Percentiles rank a stretch among this genome's conserved stretches.
Conservation (phyloP, 2,329 filamentous ascomycete species). For the Pseudocercospora cruenta region DNA sequence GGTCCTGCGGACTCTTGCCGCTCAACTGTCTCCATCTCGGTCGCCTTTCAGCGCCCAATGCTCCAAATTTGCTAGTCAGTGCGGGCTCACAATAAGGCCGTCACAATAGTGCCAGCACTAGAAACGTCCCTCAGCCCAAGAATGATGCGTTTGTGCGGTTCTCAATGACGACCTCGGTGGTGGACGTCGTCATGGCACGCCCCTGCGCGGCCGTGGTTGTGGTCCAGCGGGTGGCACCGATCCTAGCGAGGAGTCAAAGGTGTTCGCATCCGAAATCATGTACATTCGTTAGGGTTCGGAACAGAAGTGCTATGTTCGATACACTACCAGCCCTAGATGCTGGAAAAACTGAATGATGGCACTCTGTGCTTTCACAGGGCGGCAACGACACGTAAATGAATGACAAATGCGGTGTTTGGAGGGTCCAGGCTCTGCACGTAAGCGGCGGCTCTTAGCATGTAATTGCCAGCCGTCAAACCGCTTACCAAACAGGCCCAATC, state of each 20-base stretch:
- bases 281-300: not conserved
- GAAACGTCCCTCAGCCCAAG: not conserved
- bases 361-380: no score
- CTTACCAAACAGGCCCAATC: no score
- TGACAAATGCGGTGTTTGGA: no score
- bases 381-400: no score
- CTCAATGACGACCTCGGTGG: slow-evolving; percentile 18
- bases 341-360: not conserved
- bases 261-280: not conserved
- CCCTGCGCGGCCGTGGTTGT: not conserved
- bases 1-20: not conserved
- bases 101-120: not conserved
- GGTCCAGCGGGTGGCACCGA: slow-evolving; percentile 2
- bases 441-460: no score
- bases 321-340: not conserved
- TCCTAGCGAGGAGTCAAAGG: not conserved
- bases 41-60: no score
- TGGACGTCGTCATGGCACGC: slow-evolving; percentile 1
- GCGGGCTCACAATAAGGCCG: not conserved
- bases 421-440: no score
- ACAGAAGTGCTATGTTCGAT: not conserved
- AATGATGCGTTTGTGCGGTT: not conserved
- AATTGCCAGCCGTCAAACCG: no score
- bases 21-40: not conserved
- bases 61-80: not conserved